A percentile compares a stretch with the other conserved stretches of the same genome.
Evolutionary conservation across 768 basidiomycete species (phyloP).

Genomic region (Mrakia gelida): DNA sequence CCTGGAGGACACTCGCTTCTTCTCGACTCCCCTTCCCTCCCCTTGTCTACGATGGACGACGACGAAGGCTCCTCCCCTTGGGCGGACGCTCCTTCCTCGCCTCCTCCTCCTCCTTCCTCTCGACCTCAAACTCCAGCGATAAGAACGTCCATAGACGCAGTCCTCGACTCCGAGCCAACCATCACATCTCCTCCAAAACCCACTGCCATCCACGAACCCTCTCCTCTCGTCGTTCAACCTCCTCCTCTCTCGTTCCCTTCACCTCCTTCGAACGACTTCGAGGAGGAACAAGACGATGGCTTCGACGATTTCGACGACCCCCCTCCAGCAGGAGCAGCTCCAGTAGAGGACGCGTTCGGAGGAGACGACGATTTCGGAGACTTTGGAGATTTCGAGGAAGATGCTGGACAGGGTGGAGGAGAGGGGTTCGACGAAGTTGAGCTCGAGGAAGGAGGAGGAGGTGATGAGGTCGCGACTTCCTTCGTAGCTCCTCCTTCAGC

Average conservation of each 20-base stretch:
- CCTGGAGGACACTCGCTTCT: background rate
- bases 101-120: background rate
- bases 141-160: background rate
- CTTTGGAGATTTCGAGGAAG: conserved; percentile 59
- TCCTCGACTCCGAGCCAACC: background rate
- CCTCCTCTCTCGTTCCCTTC: background rate
- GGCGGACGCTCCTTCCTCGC: conserved; percentile 23
- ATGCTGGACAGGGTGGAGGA: conserved; percentile 37
- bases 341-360: conserved; percentile 53
- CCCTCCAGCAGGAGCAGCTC: background rate
- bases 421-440: conserved; percentile 24
- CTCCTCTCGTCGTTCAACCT: background rate
- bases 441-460: conserved; percentile 33
- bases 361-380: conserved; percentile 48
- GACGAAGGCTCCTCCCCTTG: conserved; percentile 8
- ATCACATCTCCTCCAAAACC: background rate
- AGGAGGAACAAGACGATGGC: conserved; percentile 20
- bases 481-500: conserved; percentile 42
- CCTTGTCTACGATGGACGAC: conserved; percentile 6
- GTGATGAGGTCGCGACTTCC: background rate
- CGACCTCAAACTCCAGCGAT: background rate
- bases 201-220: background rate
- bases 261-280: background rate
- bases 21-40: background rate
- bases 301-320: conserved; percentile 32